A percentile compares a stretch with the other conserved stretches of the same genome.
Conservation (phyloP, 495 filamentous ascomycete genomes). For the Aspergillus panamensis region DNA sequence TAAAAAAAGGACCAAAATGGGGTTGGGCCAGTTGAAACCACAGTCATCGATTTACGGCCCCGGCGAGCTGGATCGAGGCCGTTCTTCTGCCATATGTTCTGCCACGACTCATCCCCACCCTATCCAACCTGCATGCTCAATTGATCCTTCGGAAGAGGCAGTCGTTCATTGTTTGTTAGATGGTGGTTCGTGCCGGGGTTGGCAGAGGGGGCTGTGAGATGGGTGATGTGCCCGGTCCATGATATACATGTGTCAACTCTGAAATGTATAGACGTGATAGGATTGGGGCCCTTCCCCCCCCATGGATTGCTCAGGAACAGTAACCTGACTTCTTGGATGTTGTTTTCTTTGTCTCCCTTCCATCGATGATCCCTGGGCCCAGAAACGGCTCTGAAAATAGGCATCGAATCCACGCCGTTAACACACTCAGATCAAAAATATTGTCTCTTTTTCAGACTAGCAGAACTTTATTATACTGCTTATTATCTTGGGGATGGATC, state of each 20-base stretch:
- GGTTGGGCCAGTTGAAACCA: constrained; percentile 1
- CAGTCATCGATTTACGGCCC: not conserved
- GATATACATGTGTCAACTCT: constrained; percentile 15
- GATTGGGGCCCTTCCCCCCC: not conserved
- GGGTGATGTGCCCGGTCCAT: constrained; percentile 12
- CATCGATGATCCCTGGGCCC: constrained; percentile 1
- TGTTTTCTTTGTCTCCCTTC: constrained; percentile 16
- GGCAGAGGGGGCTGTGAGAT: not conserved
- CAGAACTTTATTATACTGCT: not conserved
- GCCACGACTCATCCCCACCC: constrained; percentile 1
- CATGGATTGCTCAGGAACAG: constrained; percentile 30
- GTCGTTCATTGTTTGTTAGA: constrained; percentile 7
- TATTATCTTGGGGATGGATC: not conserved
- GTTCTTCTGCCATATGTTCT: not conserved
- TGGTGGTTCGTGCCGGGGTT: not conserved
- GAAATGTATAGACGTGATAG: constrained; percentile 9
- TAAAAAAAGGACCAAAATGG: not conserved
- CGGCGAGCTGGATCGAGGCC: not conserved
- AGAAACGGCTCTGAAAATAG: constrained; percentile 10
- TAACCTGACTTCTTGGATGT: constrained; percentile 2
- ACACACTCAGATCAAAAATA: too few relatives aligned
- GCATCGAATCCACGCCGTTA: constrained; percentile 8
- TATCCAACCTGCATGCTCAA: not conserved
- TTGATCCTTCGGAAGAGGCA: not conserved
- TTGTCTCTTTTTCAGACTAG: not conserved